Evolutionary conservation across 129 eudicot genomes (phyloP).

Genomic region (Dittrichia graveolens): DNA sequence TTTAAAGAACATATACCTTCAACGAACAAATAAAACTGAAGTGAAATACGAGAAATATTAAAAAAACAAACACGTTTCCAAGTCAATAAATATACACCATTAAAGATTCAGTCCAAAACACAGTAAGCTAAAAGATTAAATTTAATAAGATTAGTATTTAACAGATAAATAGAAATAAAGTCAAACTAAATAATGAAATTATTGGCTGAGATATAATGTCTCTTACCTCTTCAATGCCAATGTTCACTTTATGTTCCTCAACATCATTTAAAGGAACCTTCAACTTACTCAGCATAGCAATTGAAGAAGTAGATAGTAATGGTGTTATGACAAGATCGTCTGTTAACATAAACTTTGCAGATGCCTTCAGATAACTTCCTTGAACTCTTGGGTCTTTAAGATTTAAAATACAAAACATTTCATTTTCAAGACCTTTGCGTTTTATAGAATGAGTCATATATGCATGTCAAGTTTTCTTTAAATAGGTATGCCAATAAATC

Average conservation of each 20-base stretch:
- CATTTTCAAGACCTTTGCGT: neutral
- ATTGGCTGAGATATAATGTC: neutral
- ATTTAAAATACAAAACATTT: neutral
- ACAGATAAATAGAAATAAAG: too few relatives aligned
- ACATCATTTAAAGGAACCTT: slow-evolving; percentile 15
- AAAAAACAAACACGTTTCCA: too few relatives aligned
- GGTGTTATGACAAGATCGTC: slow-evolving; percentile 26
- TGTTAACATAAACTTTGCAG: slow-evolving; percentile 24
- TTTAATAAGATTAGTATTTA: too few relatives aligned
- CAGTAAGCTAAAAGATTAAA: too few relatives aligned
- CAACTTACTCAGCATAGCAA: neutral
- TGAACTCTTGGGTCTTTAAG: neutral
- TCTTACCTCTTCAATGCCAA: slow-evolving; percentile 8
- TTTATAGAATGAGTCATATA: neutral
- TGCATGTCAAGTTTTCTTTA: neutral
- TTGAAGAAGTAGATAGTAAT: neutral
- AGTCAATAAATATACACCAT: too few relatives aligned
- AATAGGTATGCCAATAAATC: neutral
- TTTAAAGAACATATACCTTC: too few relatives aligned
- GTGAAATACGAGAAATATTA: too few relatives aligned
- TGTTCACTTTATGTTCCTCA: slow-evolving; percentile 3
- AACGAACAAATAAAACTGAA: too few relatives aligned
- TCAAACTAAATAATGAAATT: too few relatives aligned
- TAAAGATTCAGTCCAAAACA: too few relatives aligned
- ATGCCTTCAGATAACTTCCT: slow-evolving; percentile 10